Conservation (phyloP, 805 yeast genomes). For the Myxozyma nipponensis region DNA sequence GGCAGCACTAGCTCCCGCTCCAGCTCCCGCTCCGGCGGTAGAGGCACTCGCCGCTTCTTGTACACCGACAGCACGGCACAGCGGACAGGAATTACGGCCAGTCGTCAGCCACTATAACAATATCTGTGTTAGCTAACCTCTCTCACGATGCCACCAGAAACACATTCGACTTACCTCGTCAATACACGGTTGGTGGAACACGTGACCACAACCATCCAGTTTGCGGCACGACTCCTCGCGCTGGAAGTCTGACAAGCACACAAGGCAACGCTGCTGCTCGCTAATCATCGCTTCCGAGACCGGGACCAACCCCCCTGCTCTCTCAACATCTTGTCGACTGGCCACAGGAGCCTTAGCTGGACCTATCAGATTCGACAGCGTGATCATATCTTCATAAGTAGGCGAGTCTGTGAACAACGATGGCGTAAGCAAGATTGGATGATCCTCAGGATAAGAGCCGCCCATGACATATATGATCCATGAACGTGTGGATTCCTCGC, state of each 20-base stretch:
- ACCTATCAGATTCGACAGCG: constrained; percentile 48
- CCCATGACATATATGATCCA: constrained; percentile 66
- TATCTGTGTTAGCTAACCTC: not conserved
- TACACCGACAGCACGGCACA: constrained; percentile 46
- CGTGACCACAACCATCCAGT: constrained; percentile 47
- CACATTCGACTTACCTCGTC: constrained; percentile 44
- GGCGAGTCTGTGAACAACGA: constrained; percentile 48
- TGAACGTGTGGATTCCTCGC: constrained; percentile 35
- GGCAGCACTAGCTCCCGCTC: too few species aligned
- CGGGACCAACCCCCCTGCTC: constrained; percentile 40
- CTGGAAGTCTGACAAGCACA: constrained; percentile 51
- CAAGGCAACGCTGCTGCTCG: constrained; percentile 44
- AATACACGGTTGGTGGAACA: constrained; percentile 53
- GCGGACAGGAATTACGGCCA: constrained; percentile 46
- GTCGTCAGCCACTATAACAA: constrained; percentile 41
- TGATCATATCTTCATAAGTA: constrained; percentile 48
- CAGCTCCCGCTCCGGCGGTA: too few species aligned
- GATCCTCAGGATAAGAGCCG: constrained; percentile 48
- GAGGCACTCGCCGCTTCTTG: not conserved
- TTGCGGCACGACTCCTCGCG: constrained; percentile 47
- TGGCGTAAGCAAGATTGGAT: constrained; percentile 49
- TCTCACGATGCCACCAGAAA: not conserved
- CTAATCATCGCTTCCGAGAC: constrained; percentile 8
- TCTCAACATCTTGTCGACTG: constrained; percentile 41
- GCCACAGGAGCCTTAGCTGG: constrained; percentile 46